Base-by-base conservation (phyloP, 225 moss, liverwort and hornwort genomes). In the Neckera pumila region DNA sequence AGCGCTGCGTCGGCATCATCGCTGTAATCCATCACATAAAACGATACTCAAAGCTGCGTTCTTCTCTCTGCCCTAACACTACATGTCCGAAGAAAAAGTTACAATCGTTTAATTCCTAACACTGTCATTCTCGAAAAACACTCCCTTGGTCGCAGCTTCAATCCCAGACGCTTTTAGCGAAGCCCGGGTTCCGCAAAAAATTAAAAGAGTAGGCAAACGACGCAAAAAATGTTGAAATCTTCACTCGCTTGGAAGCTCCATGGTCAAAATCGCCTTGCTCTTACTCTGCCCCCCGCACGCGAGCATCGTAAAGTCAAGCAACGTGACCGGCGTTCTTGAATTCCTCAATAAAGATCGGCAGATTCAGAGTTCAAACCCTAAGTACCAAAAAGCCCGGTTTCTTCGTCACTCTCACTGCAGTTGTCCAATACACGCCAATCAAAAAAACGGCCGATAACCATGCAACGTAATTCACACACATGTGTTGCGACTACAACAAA, bases 1-100 rank as follows among this genome's bases (percentile, higher is more conserved):
- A 99, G 90, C 58, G 87, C 92, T 26, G 98, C 95, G 69, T 92
- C 94, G 26, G 95, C 93, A 51, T 93, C 97, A 82, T 94, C 97
- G n/a, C 90, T 92, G 85, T 72, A 91, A 85, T 93, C 90, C 94
- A 94, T 89, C 57, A 58, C 49, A 31, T 40, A 65, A 54, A 87
- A 56, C 42, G 34, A 19, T 13, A 31, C 69, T 15, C n/a, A 49
- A 89, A 80, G 42, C 74, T 56, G 53, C 30, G 65, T 63, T 63
- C 56, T 45, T 16, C 20, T 60, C 10, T 76, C 81, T 61, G 74
- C 86, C 80, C 83, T 86, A 80, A 59, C 60, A 85, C 69, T 87
- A 81, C 83, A 86, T 82, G 16, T 42, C 82, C 72, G 40, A 54
- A 77, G 12, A 78, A 82, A 30, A 51, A 74, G 28, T 11, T 49